phyloP scores from a whole-genome alignment of 805 yeast species.

The Suhomyces sp. region DNA sequence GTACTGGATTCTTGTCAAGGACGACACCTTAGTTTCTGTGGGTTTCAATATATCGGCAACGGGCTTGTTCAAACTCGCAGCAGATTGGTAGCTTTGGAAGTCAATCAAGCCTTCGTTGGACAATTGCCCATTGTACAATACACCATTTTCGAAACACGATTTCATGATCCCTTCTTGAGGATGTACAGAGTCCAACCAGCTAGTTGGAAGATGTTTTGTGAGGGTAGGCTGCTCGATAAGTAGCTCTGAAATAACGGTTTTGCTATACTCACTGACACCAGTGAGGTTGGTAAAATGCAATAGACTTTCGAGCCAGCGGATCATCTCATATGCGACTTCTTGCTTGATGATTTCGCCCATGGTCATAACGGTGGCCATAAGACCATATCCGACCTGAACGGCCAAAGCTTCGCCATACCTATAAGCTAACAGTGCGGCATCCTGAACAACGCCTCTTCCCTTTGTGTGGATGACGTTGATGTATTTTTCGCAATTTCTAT shows the following conservation, averaged over 20 bases:
- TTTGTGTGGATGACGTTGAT: background rate
- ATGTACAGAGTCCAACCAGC: conserved; percentile 6
- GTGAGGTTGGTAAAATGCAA: conserved; percentile 4
- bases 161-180: conserved; percentile 9
- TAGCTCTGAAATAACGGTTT: background rate
- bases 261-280: background rate
- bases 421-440: background rate
- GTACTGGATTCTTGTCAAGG: conserved; percentile 54
- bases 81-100: conserved; percentile 11
- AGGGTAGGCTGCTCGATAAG: background rate
- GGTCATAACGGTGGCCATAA: conserved; percentile 54
- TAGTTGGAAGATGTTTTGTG: background rate
- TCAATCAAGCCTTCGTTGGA: conserved; percentile 20
- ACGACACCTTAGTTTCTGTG: background rate
- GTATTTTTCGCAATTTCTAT: background rate
- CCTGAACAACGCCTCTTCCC: background rate
- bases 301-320: conserved; percentile 45
- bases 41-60: conserved; percentile 13
- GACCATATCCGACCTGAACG: conserved; percentile 5
- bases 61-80: conserved; percentile 16
- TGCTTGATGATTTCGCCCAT: conserved; percentile 52
- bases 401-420: background rate
- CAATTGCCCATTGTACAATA: conserved; percentile 24
- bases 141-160: conserved; percentile 29
- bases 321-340: conserved; percentile 40